These are phyloP conservation scores for Saccharum spontaneum DNA, from an alignment of 176 grass and related monocot genomes.

Conservation along the genomic window DNA sequence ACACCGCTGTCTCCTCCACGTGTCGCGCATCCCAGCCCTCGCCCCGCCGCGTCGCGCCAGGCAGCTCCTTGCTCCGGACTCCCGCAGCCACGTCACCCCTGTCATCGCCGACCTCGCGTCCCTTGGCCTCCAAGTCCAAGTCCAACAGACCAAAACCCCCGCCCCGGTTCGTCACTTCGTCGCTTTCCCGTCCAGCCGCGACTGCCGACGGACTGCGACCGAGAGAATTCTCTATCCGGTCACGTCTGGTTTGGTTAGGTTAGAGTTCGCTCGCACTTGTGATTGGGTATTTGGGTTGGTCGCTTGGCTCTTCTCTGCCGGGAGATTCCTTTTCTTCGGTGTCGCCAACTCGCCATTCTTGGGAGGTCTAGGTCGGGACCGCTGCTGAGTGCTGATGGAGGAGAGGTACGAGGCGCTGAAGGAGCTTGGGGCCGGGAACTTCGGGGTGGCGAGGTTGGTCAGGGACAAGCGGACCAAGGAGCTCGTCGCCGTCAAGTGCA, in stretches of 20 bases:
- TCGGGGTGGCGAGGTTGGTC: conserved; percentile 86
- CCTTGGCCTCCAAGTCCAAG: conserved; percentile 30
- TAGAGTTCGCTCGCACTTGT: not conserved
- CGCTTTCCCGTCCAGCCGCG: conserved; percentile 42
- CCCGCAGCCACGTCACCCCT: conserved; percentile 9
- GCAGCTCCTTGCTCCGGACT: not conserved
- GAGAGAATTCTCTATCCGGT: conserved; percentile 15
- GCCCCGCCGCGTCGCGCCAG: conserved; percentile 15
- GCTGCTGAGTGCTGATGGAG: conserved; percentile 44
- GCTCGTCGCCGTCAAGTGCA: conserved; percentile 97
- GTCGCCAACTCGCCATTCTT: not conserved
- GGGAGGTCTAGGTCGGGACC: not conserved
- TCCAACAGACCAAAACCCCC: not conserved
- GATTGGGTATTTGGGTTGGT: conserved; percentile 13
- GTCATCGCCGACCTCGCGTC: conserved; percentile 16
- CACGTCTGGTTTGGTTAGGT: not conserved
- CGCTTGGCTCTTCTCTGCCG: not conserved
- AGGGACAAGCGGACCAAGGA: conserved; percentile 79
- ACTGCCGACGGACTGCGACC: conserved; percentile 52
- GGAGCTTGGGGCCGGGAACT: conserved; percentile 86
- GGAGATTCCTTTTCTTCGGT: not conserved
- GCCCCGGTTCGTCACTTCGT: conserved; percentile 2
- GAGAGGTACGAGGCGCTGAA: conserved; percentile 88
- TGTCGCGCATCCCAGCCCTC: not conserved
- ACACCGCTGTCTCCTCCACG: conserved; percentile 1